These are phyloP conservation scores for Salvia sclarea DNA, from an alignment of 305 asterid species.

Conservation along the genomic window DNA sequence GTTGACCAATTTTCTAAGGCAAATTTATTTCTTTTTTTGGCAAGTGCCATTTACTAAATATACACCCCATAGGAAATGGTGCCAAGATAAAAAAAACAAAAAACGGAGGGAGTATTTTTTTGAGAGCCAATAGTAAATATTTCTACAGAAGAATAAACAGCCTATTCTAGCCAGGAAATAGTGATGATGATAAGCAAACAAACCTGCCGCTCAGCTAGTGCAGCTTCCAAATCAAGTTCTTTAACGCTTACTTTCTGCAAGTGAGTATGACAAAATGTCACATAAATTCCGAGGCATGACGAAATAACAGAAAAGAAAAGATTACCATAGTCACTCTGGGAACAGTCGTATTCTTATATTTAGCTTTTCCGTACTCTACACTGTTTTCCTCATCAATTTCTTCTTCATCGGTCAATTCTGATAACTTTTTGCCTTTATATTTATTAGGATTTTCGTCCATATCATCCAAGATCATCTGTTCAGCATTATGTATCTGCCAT, in stretches of 20 bases:
- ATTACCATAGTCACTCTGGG: conserved; percentile 66
- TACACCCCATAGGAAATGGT: too few species aligned
- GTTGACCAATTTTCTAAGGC: too few species aligned
- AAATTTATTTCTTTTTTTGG: too few species aligned
- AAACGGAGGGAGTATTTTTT: too few species aligned
- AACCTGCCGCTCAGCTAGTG: conserved; percentile 95
- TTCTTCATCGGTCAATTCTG: conserved; percentile 76
- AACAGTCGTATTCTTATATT: conserved; percentile 62
- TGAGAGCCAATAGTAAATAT: not conserved
- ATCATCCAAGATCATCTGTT: conserved; percentile 94
- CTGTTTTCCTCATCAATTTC: conserved; percentile 73
- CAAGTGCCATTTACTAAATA: too few species aligned
- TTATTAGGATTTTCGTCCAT: conserved; percentile 74
- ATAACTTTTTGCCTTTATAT: conserved; percentile 60
- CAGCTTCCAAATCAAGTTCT: conserved; percentile 93
- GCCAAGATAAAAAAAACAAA: too few species aligned
- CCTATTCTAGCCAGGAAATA: not conserved
- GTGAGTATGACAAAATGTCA: conserved; percentile 33
- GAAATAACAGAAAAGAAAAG: conserved; percentile 10
- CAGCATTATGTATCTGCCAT: conserved; percentile 93
- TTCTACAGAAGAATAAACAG: not conserved
- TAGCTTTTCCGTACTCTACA: conserved; percentile 63
- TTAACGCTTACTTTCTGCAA: conserved; percentile 72
- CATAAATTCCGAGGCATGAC: conserved; percentile 24
- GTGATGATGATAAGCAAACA: conserved; percentile 30